Percentiles rank a stretch among this genome's conserved stretches.
phyloP scores from a whole-genome alignment of 108 stramenopile species.

The Chaetoceros tenuissimus region DNA sequence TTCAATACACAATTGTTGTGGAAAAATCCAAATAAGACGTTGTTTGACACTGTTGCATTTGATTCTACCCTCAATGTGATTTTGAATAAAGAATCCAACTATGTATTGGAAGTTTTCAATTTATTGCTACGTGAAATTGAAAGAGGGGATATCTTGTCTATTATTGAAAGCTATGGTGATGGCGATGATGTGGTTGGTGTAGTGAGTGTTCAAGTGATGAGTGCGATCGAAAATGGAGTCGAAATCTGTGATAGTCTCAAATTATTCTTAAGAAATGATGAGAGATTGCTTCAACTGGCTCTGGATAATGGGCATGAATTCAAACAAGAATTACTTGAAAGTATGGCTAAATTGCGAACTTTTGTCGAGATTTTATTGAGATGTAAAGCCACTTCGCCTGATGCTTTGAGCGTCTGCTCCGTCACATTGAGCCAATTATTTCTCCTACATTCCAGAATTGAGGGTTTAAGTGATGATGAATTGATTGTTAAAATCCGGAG shows the following conservation, averaged over 20 bases:
- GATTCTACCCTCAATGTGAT: background rate
- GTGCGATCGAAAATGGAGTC: background rate
- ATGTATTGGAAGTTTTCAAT: background rate
- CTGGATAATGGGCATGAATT: background rate
- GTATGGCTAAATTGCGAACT: background rate
- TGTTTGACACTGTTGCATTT: slow-evolving; percentile 16
- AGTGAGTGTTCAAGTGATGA: background rate
- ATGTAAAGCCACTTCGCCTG: background rate
- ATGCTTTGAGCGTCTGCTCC: background rate
- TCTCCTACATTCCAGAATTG: slow-evolving; percentile 7
- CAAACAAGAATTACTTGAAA: background rate
- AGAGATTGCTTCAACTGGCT: background rate
- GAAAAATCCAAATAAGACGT: slow-evolving; percentile 10
- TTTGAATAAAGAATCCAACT: background rate
- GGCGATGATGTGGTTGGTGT: background rate
- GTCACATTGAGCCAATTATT: slow-evolving; percentile 1
- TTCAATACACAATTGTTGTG: slow-evolving; percentile 7
- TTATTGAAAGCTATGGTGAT: background rate
- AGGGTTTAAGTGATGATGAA: slow-evolving; percentile 22
- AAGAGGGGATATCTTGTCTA: background rate
- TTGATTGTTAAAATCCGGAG: background rate
- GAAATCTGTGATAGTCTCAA: background rate
- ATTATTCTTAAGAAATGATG: background rate
- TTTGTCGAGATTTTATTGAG: background rate
- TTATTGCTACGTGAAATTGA: background rate